Percentiles rank a stretch among this genome's conserved stretches.
These are phyloP conservation scores for Dissoconium aciculare DNA, from an alignment of 2,329 filamentous ascomycete genomes.

Conservation along the genomic window DNA sequence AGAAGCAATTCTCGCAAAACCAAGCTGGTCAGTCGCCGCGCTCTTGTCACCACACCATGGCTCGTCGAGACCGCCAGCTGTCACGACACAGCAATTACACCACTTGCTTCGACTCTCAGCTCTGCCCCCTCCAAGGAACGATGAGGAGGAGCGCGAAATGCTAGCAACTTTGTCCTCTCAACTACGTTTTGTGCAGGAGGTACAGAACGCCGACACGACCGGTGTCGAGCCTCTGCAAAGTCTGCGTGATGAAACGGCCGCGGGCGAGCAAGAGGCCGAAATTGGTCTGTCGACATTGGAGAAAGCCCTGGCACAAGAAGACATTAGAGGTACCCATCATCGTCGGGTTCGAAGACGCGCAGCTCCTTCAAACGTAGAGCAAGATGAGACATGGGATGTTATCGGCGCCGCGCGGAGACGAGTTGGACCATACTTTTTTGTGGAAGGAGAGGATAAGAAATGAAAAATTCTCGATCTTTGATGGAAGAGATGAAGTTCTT, in stretches of 20 bases:
- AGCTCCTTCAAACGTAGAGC: constrained; percentile 35
- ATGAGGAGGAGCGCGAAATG: constrained; percentile 53
- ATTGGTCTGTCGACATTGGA: constrained; percentile 44
- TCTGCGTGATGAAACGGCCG: constrained; percentile 63
- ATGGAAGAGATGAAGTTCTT: no score
- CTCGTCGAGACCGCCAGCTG: constrained; percentile 23
- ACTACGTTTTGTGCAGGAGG: constrained; percentile 75
- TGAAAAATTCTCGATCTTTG: no score
- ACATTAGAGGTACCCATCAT: constrained; percentile 40
- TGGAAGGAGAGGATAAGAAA: constrained; percentile 42
- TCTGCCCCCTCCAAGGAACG: constrained; percentile 53
- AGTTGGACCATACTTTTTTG: constrained; percentile 61
- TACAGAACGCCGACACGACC: constrained; percentile 63
- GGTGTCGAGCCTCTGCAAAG: constrained; percentile 59
- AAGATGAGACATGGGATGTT: constrained; percentile 53
- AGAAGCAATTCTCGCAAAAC: constrained; percentile 41
- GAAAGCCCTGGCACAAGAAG: constrained; percentile 45
- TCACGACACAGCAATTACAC: constrained; percentile 54
- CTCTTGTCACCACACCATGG: constrained; percentile 37
- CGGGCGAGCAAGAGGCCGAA: constrained; percentile 40
- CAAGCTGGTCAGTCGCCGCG: constrained; percentile 71
- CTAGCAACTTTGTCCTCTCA: constrained; percentile 63
- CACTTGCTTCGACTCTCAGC: constrained; percentile 84
- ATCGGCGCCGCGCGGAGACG: constrained; percentile 50
- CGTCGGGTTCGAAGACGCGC: constrained; percentile 36